phyloP scores from a whole-genome alignment of 1,139 yeast species.

The Kodamaea derodonti region DNA sequence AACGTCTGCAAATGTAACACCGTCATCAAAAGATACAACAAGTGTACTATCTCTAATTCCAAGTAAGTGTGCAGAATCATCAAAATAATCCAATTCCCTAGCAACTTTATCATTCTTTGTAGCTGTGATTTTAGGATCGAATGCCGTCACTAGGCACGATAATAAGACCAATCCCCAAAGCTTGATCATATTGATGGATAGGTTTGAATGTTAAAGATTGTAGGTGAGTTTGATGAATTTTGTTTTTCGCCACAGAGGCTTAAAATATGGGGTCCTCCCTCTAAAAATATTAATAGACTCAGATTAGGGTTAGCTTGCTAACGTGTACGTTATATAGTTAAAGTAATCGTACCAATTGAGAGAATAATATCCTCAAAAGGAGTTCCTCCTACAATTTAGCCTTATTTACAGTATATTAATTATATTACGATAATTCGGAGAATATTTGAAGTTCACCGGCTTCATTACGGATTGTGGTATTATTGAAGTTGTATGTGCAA shows the following conservation, averaged over 20 bases:
- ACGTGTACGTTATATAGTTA: too few species aligned
- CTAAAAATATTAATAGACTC: too few species aligned
- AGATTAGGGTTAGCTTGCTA: too few species aligned
- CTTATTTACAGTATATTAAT: too few species aligned
- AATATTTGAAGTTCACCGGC: too few species aligned
- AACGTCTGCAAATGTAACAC: conserved; percentile 47
- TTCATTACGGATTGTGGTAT: too few species aligned
- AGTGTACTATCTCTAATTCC: conserved; percentile 27
- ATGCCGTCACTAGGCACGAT: conserved; percentile 11
- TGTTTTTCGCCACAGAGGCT: neutral
- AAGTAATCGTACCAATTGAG: too few species aligned
- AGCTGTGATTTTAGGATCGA: conserved; percentile 12
- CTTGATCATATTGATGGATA: neutral
- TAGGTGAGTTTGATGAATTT: neutral
- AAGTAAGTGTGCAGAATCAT: conserved; percentile 51
- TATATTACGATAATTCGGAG: too few species aligned
- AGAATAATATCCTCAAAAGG: too few species aligned
- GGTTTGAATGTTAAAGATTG: neutral
- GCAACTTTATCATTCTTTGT: conserved; percentile 8
- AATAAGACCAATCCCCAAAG: conserved; percentile 5
- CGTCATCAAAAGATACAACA: conserved; percentile 53
- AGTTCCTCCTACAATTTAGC: too few species aligned
- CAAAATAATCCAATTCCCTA: conserved; percentile 40
- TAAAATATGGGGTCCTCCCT: too few species aligned
- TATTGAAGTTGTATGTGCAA: too few species aligned